Conservation (phyloP, 768 basidiomycete species). For the Leccinum imitatum region DNA sequence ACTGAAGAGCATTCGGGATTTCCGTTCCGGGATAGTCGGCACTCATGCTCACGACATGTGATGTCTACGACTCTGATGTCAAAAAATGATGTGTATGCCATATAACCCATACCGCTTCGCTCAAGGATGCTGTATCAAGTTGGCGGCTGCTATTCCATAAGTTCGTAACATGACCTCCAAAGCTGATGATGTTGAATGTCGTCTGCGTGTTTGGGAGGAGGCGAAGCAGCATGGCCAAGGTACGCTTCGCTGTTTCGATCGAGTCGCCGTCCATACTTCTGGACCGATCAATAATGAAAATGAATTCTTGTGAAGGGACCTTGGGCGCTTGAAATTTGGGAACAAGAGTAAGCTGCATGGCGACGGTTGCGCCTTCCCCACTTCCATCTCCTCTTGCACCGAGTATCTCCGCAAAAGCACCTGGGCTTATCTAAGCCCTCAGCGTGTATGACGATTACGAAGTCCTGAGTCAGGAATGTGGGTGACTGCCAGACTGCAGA, state of each 20-base stretch:
- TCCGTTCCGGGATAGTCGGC: conserved; percentile 55
- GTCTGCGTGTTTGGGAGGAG: conserved; percentile 46
- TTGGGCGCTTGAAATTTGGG: conserved; percentile 48
- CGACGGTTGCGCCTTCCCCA: conserved; percentile 34
- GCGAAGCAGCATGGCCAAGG: conserved; percentile 46
- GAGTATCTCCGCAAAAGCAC: conserved; percentile 54
- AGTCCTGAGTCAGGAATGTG: conserved; percentile 46
- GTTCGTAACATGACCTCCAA: conserved; percentile 34
- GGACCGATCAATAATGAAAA: conserved; percentile 61
- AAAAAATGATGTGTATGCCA: conserved; percentile 3
- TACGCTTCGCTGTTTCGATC: conserved; percentile 48
- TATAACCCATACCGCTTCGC: conserved; percentile 34
- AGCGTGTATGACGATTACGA: conserved; percentile 50
- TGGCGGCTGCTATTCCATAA: conserved; percentile 39
- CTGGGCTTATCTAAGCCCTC: conserved; percentile 52
- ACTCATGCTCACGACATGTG: conserved; percentile 39
- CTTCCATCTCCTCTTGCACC: conserved; percentile 5
- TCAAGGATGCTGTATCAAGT: conserved; percentile 34
- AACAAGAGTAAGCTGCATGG: conserved; percentile 55
- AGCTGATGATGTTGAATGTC: conserved; percentile 58
- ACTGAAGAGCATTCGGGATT: conserved; percentile 40
- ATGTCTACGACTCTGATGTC: conserved; percentile 31
- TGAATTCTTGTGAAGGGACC: conserved; percentile 49
- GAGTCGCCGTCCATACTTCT: conserved; percentile 48
- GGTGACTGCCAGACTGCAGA: conserved; percentile 41